Evolutionary conservation across 345 rosid genomes (phyloP).

Genomic region (Citrus maxima): DNA sequence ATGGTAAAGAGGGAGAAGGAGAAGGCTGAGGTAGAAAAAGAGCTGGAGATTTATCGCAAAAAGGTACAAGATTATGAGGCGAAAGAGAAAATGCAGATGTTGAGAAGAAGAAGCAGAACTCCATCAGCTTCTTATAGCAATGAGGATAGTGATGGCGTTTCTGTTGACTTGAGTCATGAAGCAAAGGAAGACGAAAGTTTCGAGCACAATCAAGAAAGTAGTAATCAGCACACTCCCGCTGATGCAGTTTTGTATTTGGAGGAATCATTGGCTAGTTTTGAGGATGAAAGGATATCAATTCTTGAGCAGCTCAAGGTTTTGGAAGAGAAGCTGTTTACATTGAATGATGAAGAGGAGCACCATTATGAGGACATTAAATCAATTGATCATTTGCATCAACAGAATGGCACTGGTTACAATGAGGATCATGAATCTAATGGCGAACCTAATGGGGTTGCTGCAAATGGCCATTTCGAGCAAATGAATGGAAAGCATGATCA

Average conservation of each 20-base stretch:
- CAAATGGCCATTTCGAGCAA: conserved; percentile 53
- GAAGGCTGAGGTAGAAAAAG: conserved; percentile 71
- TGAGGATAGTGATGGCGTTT: conserved; percentile 62
- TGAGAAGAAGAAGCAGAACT: conserved; percentile 52
- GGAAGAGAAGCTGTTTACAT: conserved; percentile 70
- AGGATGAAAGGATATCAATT: conserved; percentile 81
- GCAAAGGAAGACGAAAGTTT: conserved; percentile 37
- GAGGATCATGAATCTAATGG: conserved; percentile 17
- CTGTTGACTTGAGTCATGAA: conserved; percentile 51
- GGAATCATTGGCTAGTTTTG: conserved; percentile 69
- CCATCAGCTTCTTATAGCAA: conserved; percentile 62
- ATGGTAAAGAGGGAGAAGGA: conserved; percentile 82
- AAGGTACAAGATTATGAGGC: conserved; percentile 65
- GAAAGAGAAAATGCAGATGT: conserved; percentile 50
- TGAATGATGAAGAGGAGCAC: conserved; percentile 54
- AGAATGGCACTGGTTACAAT: conserved; percentile 44
- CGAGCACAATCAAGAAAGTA: conserved; percentile 26
- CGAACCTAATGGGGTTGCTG: conserved; percentile 40
- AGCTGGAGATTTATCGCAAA: conserved; percentile 62
- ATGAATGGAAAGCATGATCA: conserved; percentile 50
- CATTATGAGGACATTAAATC: conserved; percentile 46
- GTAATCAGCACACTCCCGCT: conserved; percentile 53
- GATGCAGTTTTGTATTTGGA: conserved; percentile 74
- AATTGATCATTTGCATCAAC: conserved; percentile 27
- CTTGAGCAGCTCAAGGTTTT: conserved; percentile 84